Evolutionary conservation across 176 grass and related monocot genomes (phyloP), one percentile per base, ranked within the genome.

Genomic region (Carex myosuroides): DNA sequence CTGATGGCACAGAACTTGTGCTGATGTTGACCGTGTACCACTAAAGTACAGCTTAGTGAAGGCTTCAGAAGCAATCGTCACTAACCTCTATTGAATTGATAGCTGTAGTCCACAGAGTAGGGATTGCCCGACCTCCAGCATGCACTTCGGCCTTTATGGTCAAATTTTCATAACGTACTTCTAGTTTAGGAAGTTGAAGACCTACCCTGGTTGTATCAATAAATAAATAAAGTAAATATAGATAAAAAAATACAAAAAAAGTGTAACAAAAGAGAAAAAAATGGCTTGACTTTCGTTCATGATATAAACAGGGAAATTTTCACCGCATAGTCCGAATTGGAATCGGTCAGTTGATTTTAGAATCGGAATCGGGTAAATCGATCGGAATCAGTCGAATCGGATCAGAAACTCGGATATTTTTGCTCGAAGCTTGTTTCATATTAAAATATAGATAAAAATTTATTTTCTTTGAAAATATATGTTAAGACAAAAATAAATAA

Each of bases 151-250:
- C 91, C 64, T 93, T 78, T 30, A 97, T 46, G 13, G 79, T 67
- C 26, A 97, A 71, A 62, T 97, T 79, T 76, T 97, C 82, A 53
- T 90, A 97, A n/a, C 91, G 78, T 2, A 97, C 91, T 71, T 97
- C 94, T 29, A 97, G 84, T 61, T 87, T 79, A 4, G 94, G 94
- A 32, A 97, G 87, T 79, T 97, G 86, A 60, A 97, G 83, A 13
- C 91, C 91, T 0, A 97, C 94, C 60, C 94, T 97, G 83, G 65
- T 68, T 12, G 14, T 17, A 79, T 1, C 9, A n/a, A 32, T 14
- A 26, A 66, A 70, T 17, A 79, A 13, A 79, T 20, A 11, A 35
- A 59, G 21, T 55, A 59, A 13, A 79, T 32, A 32, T 32, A 32
- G 48, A 79, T 57, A 12, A 29, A n/a, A 18, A 4, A 80, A 61